Conservation (phyloP, 176 grass and related monocot genomes). For the Puya raimondii region DNA sequence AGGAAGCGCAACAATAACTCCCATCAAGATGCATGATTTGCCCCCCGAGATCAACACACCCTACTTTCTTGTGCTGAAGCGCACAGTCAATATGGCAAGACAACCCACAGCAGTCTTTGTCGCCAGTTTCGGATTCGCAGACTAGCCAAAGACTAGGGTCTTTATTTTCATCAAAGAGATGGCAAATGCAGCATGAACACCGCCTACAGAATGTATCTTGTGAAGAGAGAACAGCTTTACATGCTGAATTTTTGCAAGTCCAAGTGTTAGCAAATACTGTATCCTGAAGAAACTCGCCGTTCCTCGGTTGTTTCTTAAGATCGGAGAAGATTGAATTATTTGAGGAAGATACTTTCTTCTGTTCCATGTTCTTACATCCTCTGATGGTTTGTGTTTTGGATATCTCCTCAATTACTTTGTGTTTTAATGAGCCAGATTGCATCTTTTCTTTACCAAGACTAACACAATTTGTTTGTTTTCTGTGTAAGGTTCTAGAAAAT, state of each 20-base stretch:
- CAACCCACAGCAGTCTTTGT: constrained; percentile 75
- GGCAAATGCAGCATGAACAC: constrained; percentile 97
- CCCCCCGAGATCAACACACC: constrained; percentile 60
- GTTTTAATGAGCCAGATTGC: constrained; percentile 35
- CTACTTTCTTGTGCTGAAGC: constrained; percentile 54
- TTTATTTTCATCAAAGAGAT: constrained; percentile 97
- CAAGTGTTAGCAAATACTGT: constrained; percentile 42
- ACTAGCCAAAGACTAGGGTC: constrained; percentile 97
- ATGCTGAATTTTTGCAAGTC: constrained; percentile 96
- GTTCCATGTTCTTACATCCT: constrained; percentile 50
- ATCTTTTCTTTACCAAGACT: constrained; percentile 36
- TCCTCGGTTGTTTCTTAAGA: constrained; percentile 30
- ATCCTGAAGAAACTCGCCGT: constrained; percentile 27
- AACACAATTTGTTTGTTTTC: constrained; percentile 36
- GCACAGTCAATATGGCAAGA: constrained; percentile 98
- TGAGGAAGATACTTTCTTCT: constrained; percentile 50
- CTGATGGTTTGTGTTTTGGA: constrained; percentile 41
- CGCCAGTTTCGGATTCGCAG: constrained; percentile 70
- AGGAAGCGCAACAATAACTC: constrained; percentile 83
- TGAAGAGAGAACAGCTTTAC: constrained; percentile 65
- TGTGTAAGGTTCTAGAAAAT: constrained; percentile 22
- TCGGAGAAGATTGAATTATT: constrained; percentile 26
- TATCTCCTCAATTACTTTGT: constrained; percentile 54
- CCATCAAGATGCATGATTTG: constrained; percentile 80
- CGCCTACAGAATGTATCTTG: constrained; percentile 93